Evolutionary conservation across 441 rosid species (phyloP), one percentile per base, ranked within the genome.

Genomic region (Pelargonium fulgidum): DNA sequence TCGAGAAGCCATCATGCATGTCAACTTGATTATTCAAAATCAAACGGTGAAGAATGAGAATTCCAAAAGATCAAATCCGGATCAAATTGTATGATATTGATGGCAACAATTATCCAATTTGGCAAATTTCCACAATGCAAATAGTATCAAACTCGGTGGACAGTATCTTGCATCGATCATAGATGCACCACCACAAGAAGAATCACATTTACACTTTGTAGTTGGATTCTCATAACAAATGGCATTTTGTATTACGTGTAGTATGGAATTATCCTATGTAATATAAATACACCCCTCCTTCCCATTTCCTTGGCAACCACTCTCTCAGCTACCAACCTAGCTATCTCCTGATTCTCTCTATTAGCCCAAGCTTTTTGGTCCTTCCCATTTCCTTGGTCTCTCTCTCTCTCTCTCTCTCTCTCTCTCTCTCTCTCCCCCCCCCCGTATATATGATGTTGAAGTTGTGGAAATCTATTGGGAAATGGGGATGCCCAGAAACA

Each of bases 391-490:
- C n/a, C n/a, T n/a, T n/a, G n/a, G n/a, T n/a, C n/a, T n/a, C n/a
- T n/a, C n/a, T n/a, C n/a, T n/a, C n/a, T n/a, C n/a, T n/a, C n/a
- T n/a, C n/a, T n/a, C n/a, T n/a, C n/a, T n/a, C n/a, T n/a, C n/a
- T n/a, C n/a, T n/a, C n/a, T n/a, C n/a, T n/a, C 52, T 45, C 52
- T 7, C 13, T 47, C 52, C 11, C 52, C 11, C 52, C 0, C 3
- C 13, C 11, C 3, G 4, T 0, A 12, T 10, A 70, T 70, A 78
- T 69, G 69, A 36, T 64, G 48, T 3, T 56, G 6, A 64, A 58
- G 62, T 24, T 62, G 17, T 14, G 50, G 20, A 29, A 68, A 13
- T 59, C n/a, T 16, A 41, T 64, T 7, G 13, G 54, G 17, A 70
- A 70, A 61, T 17, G 22, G 20, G n/a, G 4, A 10, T 48, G 70